Evolutionary conservation across 2,329 filamentous ascomycete genomes (phyloP).

Genomic region (Ceratocystis colombiana): DNA sequence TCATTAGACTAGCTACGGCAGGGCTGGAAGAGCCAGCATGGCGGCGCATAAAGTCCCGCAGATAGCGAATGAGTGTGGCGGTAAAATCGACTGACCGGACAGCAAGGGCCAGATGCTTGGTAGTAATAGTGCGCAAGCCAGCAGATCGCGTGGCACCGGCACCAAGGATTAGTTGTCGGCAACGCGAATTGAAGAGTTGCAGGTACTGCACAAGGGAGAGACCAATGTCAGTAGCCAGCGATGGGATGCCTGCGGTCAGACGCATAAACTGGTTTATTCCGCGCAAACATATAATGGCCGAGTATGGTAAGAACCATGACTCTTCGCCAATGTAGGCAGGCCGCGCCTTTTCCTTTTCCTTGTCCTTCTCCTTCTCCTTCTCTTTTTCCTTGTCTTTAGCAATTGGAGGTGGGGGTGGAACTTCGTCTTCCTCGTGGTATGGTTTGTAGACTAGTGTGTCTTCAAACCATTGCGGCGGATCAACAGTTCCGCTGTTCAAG

Average conservation of each 20-base stretch:
- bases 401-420: conserved; percentile 34
- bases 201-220: conserved; percentile 72
- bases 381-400: conserved; percentile 45
- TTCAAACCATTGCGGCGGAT: conserved; percentile 57
- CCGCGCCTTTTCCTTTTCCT: conserved; percentile 53
- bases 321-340: conserved; percentile 74
- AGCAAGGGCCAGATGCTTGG: conserved; percentile 84
- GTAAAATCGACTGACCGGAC: conserved; percentile 84
- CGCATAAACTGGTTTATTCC: conserved; percentile 76
- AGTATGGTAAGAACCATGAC: conserved; percentile 74
- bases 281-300: conserved; percentile 68
- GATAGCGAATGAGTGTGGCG: conserved; percentile 74
- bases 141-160: conserved; percentile 83
- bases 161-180: conserved; percentile 91
- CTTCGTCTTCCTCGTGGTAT: conserved; percentile 33
- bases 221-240: conserved; percentile 76
- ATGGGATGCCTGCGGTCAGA: conserved; percentile 74
- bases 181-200: conserved; percentile 88
- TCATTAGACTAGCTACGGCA: conserved; percentile 52
- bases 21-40: conserved; percentile 46
- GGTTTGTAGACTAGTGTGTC: conserved; percentile 49
- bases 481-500: conserved; percentile 58
- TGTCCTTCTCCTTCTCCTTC: conserved; percentile 50
- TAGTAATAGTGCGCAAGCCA: conserved; percentile 90
- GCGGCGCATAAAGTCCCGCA: conserved; percentile 81